These are phyloP conservation scores for Monilinia aucupariae DNA, from an alignment of 2,329 filamentous ascomycete species.

Conservation along the genomic window DNA sequence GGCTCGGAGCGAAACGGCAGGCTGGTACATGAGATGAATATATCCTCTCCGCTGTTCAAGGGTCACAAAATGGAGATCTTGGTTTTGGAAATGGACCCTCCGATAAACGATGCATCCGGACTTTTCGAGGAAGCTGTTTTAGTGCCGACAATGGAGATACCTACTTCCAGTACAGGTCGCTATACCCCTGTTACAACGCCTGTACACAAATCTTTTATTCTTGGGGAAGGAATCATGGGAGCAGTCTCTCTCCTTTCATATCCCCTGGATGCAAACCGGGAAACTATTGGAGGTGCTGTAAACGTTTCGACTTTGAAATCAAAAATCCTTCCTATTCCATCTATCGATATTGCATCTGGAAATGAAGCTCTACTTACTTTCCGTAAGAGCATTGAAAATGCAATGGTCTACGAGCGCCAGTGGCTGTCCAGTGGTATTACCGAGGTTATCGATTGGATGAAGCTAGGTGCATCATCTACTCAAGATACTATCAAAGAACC, in stretches of 20 bases:
- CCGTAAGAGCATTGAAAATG: slow-evolving; percentile 63
- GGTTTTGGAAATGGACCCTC: slow-evolving; percentile 48
- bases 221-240: slow-evolving; percentile 67
- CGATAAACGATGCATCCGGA: slow-evolving; percentile 41
- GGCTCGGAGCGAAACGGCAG: slow-evolving; percentile 39
- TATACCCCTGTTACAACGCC: slow-evolving; percentile 68
- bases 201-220: slow-evolving; percentile 73
- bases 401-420: slow-evolving; percentile 63
- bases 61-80: slow-evolving; percentile 60
- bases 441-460: slow-evolving; percentile 61
- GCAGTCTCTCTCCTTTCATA: slow-evolving; percentile 48
- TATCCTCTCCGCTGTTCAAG: slow-evolving; percentile 59
- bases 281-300: slow-evolving; percentile 50
- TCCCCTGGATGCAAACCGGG: slow-evolving; percentile 37
- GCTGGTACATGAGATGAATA: slow-evolving; percentile 52
- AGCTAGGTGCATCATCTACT: slow-evolving; percentile 38
- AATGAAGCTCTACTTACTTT: slow-evolving; percentile 60
- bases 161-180: slow-evolving; percentile 56
- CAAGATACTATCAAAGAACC: slow-evolving; percentile 55
- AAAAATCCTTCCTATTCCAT: slow-evolving; percentile 41
- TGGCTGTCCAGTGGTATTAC: slow-evolving; percentile 72
- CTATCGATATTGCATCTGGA: slow-evolving; percentile 60
- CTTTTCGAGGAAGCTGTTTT: slow-evolving; percentile 60
- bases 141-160: slow-evolving; percentile 69
- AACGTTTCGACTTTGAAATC: slow-evolving; percentile 45